These are phyloP conservation scores for Aspergillus sclerotiicarbonarius DNA, from an alignment of 495 filamentous ascomycete genomes.

Conservation along the genomic window DNA sequence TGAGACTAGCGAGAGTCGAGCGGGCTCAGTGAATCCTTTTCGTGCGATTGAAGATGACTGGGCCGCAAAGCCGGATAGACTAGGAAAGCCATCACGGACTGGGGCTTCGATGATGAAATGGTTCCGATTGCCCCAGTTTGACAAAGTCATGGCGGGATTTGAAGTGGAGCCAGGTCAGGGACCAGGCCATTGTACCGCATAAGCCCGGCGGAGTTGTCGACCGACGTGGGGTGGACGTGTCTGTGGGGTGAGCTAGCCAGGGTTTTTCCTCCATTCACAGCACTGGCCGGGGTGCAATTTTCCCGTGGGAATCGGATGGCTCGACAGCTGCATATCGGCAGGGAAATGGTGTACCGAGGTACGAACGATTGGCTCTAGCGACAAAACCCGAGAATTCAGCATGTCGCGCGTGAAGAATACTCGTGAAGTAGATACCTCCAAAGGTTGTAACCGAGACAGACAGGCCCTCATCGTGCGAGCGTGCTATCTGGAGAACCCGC, in stretches of 20 bases:
- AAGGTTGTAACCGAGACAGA: too few relatives aligned
- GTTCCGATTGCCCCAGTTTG: background rate
- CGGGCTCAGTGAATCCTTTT: background rate
- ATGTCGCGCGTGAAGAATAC: too few relatives aligned
- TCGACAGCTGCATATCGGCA: too few relatives aligned
- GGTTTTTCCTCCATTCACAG: slow-evolving; percentile 24
- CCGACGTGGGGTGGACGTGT: background rate
- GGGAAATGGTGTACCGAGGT: too few relatives aligned
- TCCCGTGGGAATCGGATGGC: background rate
- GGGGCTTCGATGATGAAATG: background rate
- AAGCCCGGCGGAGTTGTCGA: background rate
- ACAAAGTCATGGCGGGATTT: background rate
- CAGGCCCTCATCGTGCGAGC: too few relatives aligned
- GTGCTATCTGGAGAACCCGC: too few relatives aligned
- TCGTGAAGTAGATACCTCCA: too few relatives aligned
- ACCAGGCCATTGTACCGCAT: background rate
- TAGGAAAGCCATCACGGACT: background rate
- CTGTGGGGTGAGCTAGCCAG: background rate
- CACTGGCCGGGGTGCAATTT: slow-evolving; percentile 11
- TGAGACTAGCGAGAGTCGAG: background rate
- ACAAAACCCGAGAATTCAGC: too few relatives aligned
- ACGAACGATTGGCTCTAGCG: too few relatives aligned
- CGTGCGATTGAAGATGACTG: background rate
- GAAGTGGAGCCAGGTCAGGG: background rate
- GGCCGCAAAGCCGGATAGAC: background rate